Evolutionary conservation across 1,284 basidiomycete genomes (phyloP).

Genomic region (Apiotrichum montevideense): DNA sequence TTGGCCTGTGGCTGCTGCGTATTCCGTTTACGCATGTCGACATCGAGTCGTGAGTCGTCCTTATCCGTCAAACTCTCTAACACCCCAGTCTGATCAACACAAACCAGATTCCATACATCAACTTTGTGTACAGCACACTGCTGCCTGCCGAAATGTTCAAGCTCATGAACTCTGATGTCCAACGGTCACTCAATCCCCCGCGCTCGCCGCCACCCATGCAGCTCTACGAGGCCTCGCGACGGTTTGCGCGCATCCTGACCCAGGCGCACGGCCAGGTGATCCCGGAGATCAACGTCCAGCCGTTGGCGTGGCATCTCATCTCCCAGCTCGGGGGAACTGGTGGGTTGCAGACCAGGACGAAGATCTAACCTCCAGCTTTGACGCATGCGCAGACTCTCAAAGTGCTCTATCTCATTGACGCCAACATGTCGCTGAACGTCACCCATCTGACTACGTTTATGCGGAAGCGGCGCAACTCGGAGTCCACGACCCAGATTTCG

Average conservation of each 20-base stretch:
- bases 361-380: slow-evolving; percentile 53
- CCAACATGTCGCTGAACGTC: slow-evolving; percentile 41
- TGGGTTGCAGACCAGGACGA: slow-evolving; percentile 55
- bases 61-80: background rate
- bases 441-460: slow-evolving; percentile 29
- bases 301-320: slow-evolving; percentile 73
- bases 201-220: slow-evolving; percentile 19
- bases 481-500: background rate
- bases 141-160: slow-evolving; percentile 58
- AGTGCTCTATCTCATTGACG: slow-evolving; percentile 30
- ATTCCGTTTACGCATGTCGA: slow-evolving; percentile 69
- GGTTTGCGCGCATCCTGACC: slow-evolving; percentile 21
- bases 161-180: slow-evolving; percentile 10
- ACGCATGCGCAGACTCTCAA: slow-evolving; percentile 50
- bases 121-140: slow-evolving; percentile 54
- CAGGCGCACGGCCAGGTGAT: slow-evolving; percentile 57
- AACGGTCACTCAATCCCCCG: slow-evolving; percentile 13
- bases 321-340: slow-evolving; percentile 66
- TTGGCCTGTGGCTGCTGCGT: slow-evolving; percentile 71
- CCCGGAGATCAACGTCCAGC: slow-evolving; percentile 71
- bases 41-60: slow-evolving; percentile 57
- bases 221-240: slow-evolving; percentile 16
- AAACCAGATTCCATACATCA: slow-evolving; percentile 74
- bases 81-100: slow-evolving; percentile 53
- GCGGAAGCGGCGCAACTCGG: slow-evolving; percentile 32